Evolutionary conservation across 2,329 filamentous ascomycete genomes (phyloP), one percentile per base, ranked within the genome.

Genomic region (Colletotrichum ledebouriae): DNA sequence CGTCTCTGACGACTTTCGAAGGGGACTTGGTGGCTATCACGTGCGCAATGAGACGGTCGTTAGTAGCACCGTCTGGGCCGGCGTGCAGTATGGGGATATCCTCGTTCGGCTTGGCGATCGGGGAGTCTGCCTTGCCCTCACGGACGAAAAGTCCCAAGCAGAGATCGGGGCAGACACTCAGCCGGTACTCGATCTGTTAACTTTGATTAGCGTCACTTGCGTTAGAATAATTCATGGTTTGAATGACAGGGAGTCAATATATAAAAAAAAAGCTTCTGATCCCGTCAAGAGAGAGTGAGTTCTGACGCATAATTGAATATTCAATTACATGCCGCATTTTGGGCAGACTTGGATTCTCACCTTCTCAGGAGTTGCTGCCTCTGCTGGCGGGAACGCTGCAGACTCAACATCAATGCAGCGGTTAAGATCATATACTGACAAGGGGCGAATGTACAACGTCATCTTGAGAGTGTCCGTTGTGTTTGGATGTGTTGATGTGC

Each of bases 341-440:
- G 25, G 25, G 25, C 25, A 33, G 22, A 34, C 2, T 17, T 53
- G 15, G 29, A 4, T 17, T 50, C 56, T 42, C 37, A 76, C 76
- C 70, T 76, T 76, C 63, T 75, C 73, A 17, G 71, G 73, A 58
- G 73, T 73, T 3, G 76, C 76, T 3, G 73, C 76, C 39, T 76
- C 73, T 0, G 71, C 71, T 1, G 75, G 73, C 5, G 75, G 75
- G 46, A 77, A 77, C 0, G 75, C 75, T 0, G 75, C 72, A 1
- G 75, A 71, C 33, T 77, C 76, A 2, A 77, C 72, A 5, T 60
- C 52, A 1, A 64, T 56, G 4, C 72, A 75, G 12, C 67, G 66
- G 6, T 77, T 72, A 0, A 77, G 70, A 42, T 77, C 76, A 2
- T 44, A 4, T 3, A 75, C 60, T 4, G 59, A 63, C 10, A 76